Evolutionary conservation across 176 grass and related monocot species (phyloP).

Genomic region (Eragrostis nindensis): DNA sequence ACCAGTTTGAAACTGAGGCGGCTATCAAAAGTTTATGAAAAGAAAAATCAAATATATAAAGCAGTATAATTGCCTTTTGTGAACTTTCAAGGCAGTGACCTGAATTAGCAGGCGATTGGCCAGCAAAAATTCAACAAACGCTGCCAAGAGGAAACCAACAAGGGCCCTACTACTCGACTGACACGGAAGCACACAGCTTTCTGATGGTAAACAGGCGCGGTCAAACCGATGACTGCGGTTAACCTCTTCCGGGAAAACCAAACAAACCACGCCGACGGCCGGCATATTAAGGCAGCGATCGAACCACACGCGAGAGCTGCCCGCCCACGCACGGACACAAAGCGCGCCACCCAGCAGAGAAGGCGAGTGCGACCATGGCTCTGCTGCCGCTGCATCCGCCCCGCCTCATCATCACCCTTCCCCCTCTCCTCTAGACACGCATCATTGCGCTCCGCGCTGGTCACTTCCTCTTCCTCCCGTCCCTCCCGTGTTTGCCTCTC

Average conservation of each 20-base stretch:
- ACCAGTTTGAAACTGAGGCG: neutral
- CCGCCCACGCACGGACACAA: neutral
- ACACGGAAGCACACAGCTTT: neutral
- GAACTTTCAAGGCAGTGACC: slow-evolving; percentile 4
- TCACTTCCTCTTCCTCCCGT: neutral
- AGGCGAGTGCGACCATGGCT: slow-evolving; percentile 45
- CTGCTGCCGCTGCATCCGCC: slow-evolving; percentile 22
- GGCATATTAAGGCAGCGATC: neutral
- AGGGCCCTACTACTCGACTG: slow-evolving; percentile 7
- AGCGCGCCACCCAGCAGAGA: neutral
- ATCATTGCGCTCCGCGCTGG: slow-evolving; percentile 62
- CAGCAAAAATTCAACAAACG: slow-evolving; percentile 32
- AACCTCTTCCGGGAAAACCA: neutral
- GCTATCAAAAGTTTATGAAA: neutral
- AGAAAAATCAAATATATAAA: neutral
- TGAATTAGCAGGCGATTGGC: slow-evolving; percentile 12
- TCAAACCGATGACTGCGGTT: slow-evolving; percentile 9
- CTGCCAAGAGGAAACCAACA: slow-evolving; percentile 36
- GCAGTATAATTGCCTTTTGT: neutral
- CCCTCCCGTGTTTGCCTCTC: slow-evolving; percentile 17
- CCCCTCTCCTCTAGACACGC: slow-evolving; percentile 78
- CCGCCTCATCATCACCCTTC: slow-evolving; percentile 68
- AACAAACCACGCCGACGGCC: neutral
- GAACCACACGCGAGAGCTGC: slow-evolving; percentile 36
- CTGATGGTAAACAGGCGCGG: slow-evolving; percentile 10